phyloP scores from a whole-genome alignment of 106 monocot species.

The Ottelia alismoides region DNA sequence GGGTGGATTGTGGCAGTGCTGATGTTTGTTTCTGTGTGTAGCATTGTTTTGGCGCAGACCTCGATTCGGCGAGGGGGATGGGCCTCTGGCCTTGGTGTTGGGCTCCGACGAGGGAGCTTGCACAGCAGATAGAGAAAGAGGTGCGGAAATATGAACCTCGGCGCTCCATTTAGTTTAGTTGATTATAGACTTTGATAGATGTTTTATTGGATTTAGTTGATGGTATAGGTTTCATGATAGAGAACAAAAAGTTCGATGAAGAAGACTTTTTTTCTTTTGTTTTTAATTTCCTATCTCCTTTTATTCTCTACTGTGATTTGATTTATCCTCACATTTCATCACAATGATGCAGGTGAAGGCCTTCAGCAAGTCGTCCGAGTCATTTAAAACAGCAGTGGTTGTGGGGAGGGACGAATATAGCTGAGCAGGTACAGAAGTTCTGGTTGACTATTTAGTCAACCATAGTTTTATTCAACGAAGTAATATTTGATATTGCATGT shows the following conservation, averaged over 20 bases:
- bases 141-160: slow-evolving; percentile 7
- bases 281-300: too few relatives aligned
- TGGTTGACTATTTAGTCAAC: slow-evolving; percentile 4
- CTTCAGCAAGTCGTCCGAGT: slow-evolving; percentile 42
- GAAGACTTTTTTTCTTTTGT: too few relatives aligned
- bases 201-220: slow-evolving; percentile 3
- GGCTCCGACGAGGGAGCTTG: slow-evolving; percentile 60
- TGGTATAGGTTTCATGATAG: too few relatives aligned
- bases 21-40: slow-evolving; percentile 1
- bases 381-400: slow-evolving; percentile 36
- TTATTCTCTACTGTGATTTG: too few relatives aligned
- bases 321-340: too few relatives aligned
- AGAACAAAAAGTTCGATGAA: too few relatives aligned
- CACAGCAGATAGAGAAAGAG: slow-evolving; percentile 64
- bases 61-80: slow-evolving; percentile 35
- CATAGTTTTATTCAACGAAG: too few relatives aligned
- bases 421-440: slow-evolving; percentile 31
- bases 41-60: slow-evolving; percentile 53
- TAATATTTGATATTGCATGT: too few relatives aligned
- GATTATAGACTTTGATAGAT: not conserved
- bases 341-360: slow-evolving; percentile 75
- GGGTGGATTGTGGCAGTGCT: not conserved
- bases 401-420: slow-evolving; percentile 58
- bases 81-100: slow-evolving; percentile 48
- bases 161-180: not conserved